A percentile compares a stretch with the other conserved stretches of the same genome.
Conservation (phyloP, 1,284 basidiomycete species). For the Cryptococcus sp. region DNA sequence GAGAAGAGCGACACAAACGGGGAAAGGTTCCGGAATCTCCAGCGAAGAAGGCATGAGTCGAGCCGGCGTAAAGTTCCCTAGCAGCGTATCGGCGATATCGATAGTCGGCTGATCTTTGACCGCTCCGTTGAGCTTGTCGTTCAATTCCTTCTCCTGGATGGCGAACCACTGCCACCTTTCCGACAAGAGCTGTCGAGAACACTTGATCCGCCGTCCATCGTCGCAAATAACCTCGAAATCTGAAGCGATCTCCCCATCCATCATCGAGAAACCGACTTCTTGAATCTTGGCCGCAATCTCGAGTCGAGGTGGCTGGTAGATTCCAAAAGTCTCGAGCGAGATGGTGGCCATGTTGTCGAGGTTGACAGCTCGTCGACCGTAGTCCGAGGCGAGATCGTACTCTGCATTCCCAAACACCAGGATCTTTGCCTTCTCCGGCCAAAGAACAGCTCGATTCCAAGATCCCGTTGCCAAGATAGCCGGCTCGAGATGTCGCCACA, state of each 20-base stretch:
- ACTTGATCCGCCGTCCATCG: constrained; percentile 74
- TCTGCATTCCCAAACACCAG: constrained; percentile 82
- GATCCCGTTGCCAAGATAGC: constrained; percentile 66
- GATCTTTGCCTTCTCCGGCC: constrained; percentile 70
- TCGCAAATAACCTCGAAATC: constrained; percentile 90
- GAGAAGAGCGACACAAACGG: constrained; percentile 78
- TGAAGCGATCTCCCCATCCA: constrained; percentile 67
- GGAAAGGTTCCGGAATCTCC: constrained; percentile 78
- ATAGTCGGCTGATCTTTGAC: constrained; percentile 22
- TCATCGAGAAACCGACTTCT: constrained; percentile 62
- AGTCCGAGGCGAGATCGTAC: constrained; percentile 83
- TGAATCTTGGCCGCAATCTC: constrained; percentile 62
- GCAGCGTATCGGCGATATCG: constrained; percentile 37
- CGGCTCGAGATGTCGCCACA: constrained; percentile 81
- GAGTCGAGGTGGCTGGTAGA: constrained; percentile 75
- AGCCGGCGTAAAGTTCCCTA: constrained; percentile 32
- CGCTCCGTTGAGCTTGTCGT: constrained; percentile 14
- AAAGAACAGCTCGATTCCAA: constrained; percentile 82
- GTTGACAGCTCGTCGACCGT: constrained; percentile 79
- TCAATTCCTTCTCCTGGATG: constrained; percentile 53
- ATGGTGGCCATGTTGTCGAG: constrained; percentile 87
- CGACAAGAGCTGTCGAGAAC: constrained; percentile 73
- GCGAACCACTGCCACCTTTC: constrained; percentile 93
- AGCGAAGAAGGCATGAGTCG: constrained; percentile 59
- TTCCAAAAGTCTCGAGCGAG: constrained; percentile 86